phyloP scores from a whole-genome alignment of 225 moss, liverwort and hornwort genomes.

The Climacium dendroides region DNA sequence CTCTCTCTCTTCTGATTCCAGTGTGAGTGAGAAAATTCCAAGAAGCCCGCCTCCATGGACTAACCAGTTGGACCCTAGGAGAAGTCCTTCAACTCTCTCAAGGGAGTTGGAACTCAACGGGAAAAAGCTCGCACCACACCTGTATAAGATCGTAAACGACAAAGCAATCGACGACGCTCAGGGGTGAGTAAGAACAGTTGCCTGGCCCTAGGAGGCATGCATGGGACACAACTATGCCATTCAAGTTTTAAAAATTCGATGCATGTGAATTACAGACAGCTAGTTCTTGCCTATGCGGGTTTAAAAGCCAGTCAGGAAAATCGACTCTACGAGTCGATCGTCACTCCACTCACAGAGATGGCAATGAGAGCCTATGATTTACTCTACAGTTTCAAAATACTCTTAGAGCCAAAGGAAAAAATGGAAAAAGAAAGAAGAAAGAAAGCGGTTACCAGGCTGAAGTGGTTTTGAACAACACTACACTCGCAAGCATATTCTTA shows the following conservation, averaged over 20 bases:
- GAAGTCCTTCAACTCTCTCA: background rate
- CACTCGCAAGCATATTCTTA: background rate
- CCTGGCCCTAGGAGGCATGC: background rate
- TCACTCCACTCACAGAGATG: background rate
- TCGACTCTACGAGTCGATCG: background rate
- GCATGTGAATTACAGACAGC: background rate
- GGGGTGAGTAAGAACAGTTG: background rate
- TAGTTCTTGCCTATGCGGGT: background rate
- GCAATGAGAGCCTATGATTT: background rate
- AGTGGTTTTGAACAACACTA: background rate
- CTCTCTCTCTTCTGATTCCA: slow-evolving; percentile 65
- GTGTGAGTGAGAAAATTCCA: slow-evolving; percentile 12
- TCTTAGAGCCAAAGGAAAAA: background rate
- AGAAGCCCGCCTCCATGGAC: background rate
- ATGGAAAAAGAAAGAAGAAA: background rate
- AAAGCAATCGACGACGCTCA: background rate
- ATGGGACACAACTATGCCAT: background rate
- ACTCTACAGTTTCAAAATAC: background rate
- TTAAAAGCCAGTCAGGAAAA: background rate
- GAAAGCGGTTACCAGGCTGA: background rate
- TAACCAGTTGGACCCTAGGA: background rate
- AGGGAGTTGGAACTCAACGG: background rate
- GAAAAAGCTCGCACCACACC: background rate
- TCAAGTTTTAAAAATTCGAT: background rate
- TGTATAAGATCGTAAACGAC: background rate